Conservation (phyloP, 371 early-diverging fungal species). For the Zychaea mexicana region DNA sequence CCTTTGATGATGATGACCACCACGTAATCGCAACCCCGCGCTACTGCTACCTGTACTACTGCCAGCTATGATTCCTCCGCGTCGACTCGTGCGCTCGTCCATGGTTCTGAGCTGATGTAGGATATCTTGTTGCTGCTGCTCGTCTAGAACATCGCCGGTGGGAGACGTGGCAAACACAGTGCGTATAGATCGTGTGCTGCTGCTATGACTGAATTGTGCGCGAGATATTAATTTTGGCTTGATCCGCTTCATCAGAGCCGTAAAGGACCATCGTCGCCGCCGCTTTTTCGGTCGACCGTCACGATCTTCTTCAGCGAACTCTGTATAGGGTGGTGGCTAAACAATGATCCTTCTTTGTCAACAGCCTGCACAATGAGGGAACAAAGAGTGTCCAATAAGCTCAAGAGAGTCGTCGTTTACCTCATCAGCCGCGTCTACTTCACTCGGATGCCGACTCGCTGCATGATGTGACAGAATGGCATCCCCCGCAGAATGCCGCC, state of each 20-base stretch:
- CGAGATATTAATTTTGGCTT: neutral
- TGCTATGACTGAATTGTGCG: neutral
- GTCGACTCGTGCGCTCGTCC: neutral
- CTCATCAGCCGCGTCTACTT: neutral
- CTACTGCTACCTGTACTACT: neutral
- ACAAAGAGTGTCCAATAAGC: no score
- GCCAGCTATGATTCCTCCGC: neutral
- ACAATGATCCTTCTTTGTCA: no score
- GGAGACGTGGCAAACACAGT: slow-evolving; percentile 4
- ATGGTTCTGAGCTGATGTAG: neutral
- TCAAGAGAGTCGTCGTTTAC: neutral
- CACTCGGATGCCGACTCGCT: neutral
- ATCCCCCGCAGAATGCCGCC: neutral
- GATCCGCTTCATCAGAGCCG: neutral
- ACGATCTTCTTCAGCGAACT: neutral
- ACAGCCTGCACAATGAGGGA: no score
- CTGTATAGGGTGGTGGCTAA: neutral
- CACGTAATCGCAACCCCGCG: neutral
- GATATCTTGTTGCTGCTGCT: slow-evolving; percentile 14
- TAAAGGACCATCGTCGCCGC: slow-evolving; percentile 8
- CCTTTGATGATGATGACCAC: neutral
- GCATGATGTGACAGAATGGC: neutral
- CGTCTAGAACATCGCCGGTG: slow-evolving; percentile 24
- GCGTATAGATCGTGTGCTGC: neutral
- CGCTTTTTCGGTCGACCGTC: neutral